Evolutionary conservation across 2,329 filamentous ascomycete genomes (phyloP), one percentile per base, ranked within the genome.

Genomic region (Colletotrichum shisoi): DNA sequence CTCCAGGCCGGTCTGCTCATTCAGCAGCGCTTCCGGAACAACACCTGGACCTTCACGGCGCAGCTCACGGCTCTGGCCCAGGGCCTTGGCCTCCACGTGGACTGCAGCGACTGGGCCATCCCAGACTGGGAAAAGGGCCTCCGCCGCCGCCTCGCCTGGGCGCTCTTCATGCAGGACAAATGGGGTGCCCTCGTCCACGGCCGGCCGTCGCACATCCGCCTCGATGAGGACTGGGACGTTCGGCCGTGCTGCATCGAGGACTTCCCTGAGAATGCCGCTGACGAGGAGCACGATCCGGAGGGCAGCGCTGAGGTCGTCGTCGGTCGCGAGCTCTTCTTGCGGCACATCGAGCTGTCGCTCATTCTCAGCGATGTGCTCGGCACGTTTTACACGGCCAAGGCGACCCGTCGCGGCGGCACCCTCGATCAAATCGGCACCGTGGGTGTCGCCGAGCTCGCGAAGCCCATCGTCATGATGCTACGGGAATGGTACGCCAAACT

Each of bases 151-250:
- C 76, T 90, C 0, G 87, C 85, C 0, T 91, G 88, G 88, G 87
- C 84, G 2, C 75, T 89, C 0, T 90, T 84, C 69, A 87, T 89
- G 80, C 87, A 90, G 72, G 88, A 90, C 69, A 87, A 85, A 71
- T 89, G 84, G 86, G 82, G 84, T 2, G 81, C 84, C 2, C 78
- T 87, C 44, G 82, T 85, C 34, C 83, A 86, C 70, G 86, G 87
- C 8, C 79, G 86, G 31, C 85, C 85, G 12, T 84, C 83, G 27
- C 82, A 87, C 58, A 84, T 88, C 27, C 75, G 76, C 12, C 78
- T 78, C 5, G 75, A 79, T 3, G 79, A 79, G 8, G 85, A 87
- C 71, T 89, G 87, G 87, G 82, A 82, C 27, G 81, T 88, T 2
- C 77, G 72, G 4, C 74, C 71, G 3, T 75, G 78, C 37, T 70